A percentile compares a stretch with the other conserved stretches of the same genome.
phyloP scores from a whole-genome alignment of 2,329 filamentous ascomycete species.

The Stagonosporopsis cucurbitacearum region DNA sequence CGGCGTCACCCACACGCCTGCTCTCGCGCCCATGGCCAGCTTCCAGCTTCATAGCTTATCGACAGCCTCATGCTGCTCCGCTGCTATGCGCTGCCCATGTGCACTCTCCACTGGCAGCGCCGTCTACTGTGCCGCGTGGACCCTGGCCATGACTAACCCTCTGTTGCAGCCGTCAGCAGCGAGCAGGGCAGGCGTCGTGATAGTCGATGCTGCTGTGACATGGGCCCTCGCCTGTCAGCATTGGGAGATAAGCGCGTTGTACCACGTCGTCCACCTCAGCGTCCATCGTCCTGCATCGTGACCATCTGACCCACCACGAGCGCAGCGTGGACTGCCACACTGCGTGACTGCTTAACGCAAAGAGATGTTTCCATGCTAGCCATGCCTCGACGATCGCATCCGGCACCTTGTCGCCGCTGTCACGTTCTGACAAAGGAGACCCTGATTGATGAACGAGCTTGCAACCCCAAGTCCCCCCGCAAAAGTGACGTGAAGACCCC shows the following conservation, averaged over 20 bases:
- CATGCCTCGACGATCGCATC: slow-evolving; percentile 21
- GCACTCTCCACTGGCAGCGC: neutral
- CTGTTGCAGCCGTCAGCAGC: slow-evolving; percentile 8
- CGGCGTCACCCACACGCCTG: slow-evolving; percentile 17
- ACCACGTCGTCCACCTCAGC: slow-evolving; percentile 39
- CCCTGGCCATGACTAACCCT: slow-evolving; percentile 11
- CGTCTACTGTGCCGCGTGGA: slow-evolving; percentile 7
- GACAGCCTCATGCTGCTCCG: slow-evolving; percentile 2
- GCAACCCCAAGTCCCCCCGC: slow-evolving; percentile 17
- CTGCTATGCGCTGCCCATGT: neutral
- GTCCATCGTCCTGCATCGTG: slow-evolving; percentile 34
- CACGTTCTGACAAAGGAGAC: slow-evolving; percentile 34
- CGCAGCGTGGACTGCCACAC: slow-evolving; percentile 18
- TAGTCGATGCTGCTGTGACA: slow-evolving; percentile 38
- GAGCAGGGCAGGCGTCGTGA: slow-evolving; percentile 9
- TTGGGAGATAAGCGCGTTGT: slow-evolving; percentile 38
- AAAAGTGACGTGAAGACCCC: slow-evolving; percentile 23
- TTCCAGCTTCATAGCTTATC: too few species aligned
- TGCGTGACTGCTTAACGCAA: slow-evolving; percentile 9
- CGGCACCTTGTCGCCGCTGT: slow-evolving; percentile 30
- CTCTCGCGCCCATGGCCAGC: slow-evolving; percentile 17
- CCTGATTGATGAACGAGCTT: slow-evolving; percentile 27
- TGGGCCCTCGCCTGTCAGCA: slow-evolving; percentile 22
- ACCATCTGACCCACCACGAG: slow-evolving; percentile 29
- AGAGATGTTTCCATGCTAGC: slow-evolving; percentile 14